Percentiles rank a stretch among this genome's conserved stretches.
These are phyloP conservation scores for Plasmodium sp. DNA, from an alignment of 169 alveolate species.

Conservation along the genomic window DNA sequence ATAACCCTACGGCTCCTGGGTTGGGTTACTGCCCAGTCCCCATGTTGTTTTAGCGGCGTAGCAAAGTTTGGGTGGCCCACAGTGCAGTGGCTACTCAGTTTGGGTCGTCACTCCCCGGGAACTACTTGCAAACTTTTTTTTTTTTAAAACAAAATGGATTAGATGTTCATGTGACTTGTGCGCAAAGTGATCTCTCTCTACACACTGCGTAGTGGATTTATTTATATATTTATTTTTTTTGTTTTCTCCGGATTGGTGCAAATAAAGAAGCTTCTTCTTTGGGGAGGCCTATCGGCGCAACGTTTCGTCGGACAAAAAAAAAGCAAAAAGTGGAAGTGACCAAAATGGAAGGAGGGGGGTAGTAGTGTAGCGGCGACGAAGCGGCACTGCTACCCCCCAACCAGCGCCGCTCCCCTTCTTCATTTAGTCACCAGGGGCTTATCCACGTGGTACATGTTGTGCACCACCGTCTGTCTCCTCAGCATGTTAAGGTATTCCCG, in stretches of 20 bases:
- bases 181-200: not conserved
- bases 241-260: not conserved
- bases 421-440: constrained; percentile 68
- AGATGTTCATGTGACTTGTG: not conserved
- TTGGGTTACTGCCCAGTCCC: constrained; percentile 89
- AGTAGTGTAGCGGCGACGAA: not conserved
- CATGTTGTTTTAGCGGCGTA: constrained; percentile 74
- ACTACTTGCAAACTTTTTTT: not conserved
- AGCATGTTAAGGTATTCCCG: constrained; percentile 69
- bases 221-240: not conserved
- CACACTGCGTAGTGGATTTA: not conserved
- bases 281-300: not conserved
- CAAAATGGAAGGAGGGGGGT: not conserved
- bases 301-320: not conserved
- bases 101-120: not conserved
- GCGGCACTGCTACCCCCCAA: not conserved
- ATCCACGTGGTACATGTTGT: constrained; percentile 71
- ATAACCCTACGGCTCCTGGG: constrained; percentile 88
- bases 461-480: constrained; percentile 68
- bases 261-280: not conserved
- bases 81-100: not conserved
- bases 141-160: not conserved
- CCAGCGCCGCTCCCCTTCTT: not conserved
- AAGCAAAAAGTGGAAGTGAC: not conserved
- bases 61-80: not conserved